phyloP scores from a whole-genome alignment of 371 early-diverging fungal species.

The Mortierella sp. region DNA sequence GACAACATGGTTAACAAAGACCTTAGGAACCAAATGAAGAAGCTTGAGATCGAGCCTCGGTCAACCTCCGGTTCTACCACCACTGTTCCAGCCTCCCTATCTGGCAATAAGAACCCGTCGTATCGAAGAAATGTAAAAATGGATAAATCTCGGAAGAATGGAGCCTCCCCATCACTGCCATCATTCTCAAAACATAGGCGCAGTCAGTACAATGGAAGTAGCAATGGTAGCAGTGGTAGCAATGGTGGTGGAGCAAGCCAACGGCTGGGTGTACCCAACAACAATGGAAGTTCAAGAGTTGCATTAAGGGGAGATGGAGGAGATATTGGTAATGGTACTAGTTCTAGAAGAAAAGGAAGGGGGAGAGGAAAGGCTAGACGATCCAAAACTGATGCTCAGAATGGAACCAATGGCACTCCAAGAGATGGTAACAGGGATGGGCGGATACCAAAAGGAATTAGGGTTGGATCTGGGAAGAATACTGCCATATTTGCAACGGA shows the following conservation, averaged over 20 bases:
- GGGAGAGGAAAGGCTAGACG: slow-evolving; percentile 5
- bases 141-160: slow-evolving; percentile 10
- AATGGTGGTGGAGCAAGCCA: not conserved
- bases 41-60: slow-evolving; percentile 19
- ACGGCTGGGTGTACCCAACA: not conserved
- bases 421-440: not conserved
- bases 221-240: not conserved
- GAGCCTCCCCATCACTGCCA: not conserved
- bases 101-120: not conserved
- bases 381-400: not conserved
- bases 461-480: not conserved
- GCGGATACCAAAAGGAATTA: not conserved
- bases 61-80: not conserved
- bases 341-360: not conserved
- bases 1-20: slow-evolving; percentile 10
- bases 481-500: not conserved
- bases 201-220: not conserved
- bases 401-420: not conserved
- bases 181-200: not conserved
- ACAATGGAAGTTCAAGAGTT: slow-evolving; percentile 2
- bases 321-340: not conserved
- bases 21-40: slow-evolving; percentile 16
- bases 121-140: not conserved
- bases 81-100: not conserved
- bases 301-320: not conserved